phyloP scores from a whole-genome alignment of 23 red algal genomes.

The Gracilaria domingensis region DNA sequence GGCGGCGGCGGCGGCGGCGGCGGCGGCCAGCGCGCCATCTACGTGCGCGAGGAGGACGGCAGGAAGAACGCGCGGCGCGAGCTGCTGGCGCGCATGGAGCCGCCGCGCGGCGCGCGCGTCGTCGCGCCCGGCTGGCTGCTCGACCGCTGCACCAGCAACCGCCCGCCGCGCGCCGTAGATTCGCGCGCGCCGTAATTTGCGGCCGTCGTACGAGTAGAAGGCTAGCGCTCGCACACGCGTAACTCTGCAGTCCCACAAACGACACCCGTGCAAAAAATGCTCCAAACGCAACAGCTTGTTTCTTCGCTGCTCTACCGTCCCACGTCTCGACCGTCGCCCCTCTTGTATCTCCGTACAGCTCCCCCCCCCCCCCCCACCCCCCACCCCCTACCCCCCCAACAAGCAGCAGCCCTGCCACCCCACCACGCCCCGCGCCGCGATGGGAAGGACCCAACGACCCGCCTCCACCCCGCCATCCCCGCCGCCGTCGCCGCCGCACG shows the following conservation, averaged over 20 bases:
- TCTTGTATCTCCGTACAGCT: neutral
- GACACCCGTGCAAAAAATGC: neutral
- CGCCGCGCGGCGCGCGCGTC: slow-evolving; percentile 24
- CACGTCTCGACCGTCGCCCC: neutral
- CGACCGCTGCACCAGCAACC: slow-evolving; percentile 20
- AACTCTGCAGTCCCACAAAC: neutral
- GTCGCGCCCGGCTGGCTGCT: slow-evolving; percentile 36
- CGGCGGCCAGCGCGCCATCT: slow-evolving; percentile 20
- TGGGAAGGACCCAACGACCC: slow-evolving; percentile 42
- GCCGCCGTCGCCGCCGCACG: neutral
- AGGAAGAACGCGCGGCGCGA: slow-evolving; percentile 18
- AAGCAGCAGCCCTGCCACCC: no score
- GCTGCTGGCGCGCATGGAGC: slow-evolving; percentile 11
- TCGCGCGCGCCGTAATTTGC: no score
- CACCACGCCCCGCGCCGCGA: neutral
- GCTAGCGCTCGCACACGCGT: no score
- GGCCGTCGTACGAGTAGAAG: no score
- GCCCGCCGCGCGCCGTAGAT: neutral
- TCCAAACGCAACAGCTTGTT: neutral
- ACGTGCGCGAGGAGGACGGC: slow-evolving; percentile 30
- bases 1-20: slow-evolving; percentile 14
- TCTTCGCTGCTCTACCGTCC: neutral
- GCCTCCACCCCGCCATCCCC: neutral
- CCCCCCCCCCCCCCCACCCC: neutral
- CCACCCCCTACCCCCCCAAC: neutral